A percentile compares a stretch with the other conserved stretches of the same genome.
Evolutionary conservation across 805 yeast species (phyloP).

Genomic region (Suhomyces xylopsoci): DNA sequence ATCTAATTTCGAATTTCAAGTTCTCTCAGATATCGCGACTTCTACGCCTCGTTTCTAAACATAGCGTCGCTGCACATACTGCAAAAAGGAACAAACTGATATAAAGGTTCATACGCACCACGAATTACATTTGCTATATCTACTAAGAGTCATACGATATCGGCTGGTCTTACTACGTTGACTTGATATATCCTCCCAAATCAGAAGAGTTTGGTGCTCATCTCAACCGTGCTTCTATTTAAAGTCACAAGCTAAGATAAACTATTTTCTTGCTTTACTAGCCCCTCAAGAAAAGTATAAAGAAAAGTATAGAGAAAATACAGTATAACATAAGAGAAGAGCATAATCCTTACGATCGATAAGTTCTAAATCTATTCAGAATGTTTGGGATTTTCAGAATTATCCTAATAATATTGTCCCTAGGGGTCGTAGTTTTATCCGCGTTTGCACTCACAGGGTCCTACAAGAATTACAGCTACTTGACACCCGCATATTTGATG

Average conservation of each 20-base stretch:
- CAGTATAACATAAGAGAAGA: neutral
- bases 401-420: constrained; percentile 29
- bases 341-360: neutral
- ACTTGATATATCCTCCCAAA: neutral
- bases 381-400: constrained; percentile 31
- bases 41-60: neutral
- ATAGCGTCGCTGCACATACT: neutral
- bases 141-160: neutral
- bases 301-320: neutral
- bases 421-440: constrained; percentile 29
- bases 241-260: neutral
- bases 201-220: neutral
- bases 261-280: neutral
- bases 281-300: neutral
- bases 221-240: neutral
- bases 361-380: neutral
- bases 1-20: neutral
- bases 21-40: neutral
- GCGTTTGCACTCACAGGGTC: constrained; percentile 40
- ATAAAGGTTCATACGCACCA: neutral
- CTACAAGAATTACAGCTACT: constrained; percentile 29
- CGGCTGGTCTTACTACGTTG: neutral
- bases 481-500: constrained; percentile 35
- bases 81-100: neutral
- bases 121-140: neutral